A percentile compares a stretch with the other conserved stretches of the same genome.
Evolutionary conservation across 2,329 filamentous ascomycete genomes (phyloP).

Genomic region (Fusarium chuoi): DNA sequence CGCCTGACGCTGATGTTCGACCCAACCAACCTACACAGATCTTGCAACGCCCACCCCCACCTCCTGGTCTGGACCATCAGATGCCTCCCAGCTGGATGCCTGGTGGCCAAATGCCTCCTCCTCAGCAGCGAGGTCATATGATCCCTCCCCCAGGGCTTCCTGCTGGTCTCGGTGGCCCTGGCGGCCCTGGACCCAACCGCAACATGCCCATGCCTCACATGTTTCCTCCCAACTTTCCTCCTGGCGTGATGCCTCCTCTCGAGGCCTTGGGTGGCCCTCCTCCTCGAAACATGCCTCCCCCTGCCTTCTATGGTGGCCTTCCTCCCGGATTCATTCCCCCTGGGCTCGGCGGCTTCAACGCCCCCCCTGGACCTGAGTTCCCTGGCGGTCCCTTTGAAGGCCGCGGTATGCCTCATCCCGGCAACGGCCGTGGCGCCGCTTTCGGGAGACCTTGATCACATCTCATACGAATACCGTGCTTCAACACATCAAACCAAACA

Average conservation of each 20-base stretch:
- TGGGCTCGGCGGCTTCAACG: constrained; percentile 67
- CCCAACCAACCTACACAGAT: constrained; percentile 70
- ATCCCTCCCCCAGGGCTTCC: constrained; percentile 69
- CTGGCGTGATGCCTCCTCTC: constrained; percentile 58
- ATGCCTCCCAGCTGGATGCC: constrained; percentile 67
- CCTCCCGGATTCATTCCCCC: constrained; percentile 65
- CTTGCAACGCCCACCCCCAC: constrained; percentile 69
- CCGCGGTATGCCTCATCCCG: constrained; percentile 64
- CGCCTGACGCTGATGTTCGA: constrained; percentile 57
- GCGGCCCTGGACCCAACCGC: constrained; percentile 44
- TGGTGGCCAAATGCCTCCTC: constrained; percentile 57
- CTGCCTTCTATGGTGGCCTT: constrained; percentile 65
- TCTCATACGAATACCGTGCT: background rate
- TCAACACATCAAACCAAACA: background rate
- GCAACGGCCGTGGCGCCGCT: constrained; percentile 49
- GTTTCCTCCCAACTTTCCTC: constrained; percentile 71
- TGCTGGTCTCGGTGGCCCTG: constrained; percentile 39
- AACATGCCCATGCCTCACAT: constrained; percentile 66
- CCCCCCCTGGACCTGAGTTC: constrained; percentile 60
- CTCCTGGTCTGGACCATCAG: constrained; percentile 69
- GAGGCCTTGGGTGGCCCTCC: constrained; percentile 62
- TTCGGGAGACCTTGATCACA: constrained; percentile 47
- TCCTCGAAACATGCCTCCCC: constrained; percentile 65
- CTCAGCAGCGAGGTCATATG: constrained; percentile 60
- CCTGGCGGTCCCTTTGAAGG: constrained; percentile 62